A percentile compares a stretch with the other conserved stretches of the same genome.
Conservation (phyloP, 225 moss, liverwort and hornwort genomes). For the Neckera pumila region DNA sequence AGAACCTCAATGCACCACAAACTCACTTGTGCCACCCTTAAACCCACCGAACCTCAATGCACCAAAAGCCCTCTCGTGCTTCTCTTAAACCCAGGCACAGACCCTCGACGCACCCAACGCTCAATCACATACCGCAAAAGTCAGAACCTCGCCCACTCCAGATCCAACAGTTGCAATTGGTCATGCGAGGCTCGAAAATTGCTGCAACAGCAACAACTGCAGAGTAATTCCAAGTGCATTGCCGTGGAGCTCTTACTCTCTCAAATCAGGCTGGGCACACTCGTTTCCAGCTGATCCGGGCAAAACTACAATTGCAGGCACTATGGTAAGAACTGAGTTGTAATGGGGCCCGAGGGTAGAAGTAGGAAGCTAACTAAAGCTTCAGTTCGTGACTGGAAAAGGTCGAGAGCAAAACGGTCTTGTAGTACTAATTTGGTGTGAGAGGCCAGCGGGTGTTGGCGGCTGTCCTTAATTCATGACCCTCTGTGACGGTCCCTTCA, state of each 20-base stretch:
- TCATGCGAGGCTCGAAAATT: too few relatives aligned
- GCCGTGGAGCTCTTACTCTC: too few relatives aligned
- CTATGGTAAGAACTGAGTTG: accelerated
- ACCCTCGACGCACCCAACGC: background rate
- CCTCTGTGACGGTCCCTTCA: background rate
- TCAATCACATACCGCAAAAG: too few relatives aligned
- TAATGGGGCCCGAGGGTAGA: accelerated
- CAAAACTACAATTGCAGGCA: too few relatives aligned
- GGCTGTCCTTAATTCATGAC: slow-evolving; percentile 2
- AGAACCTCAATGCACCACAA: too few relatives aligned
- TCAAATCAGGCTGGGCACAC: background rate
- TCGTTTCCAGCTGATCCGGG: background rate
- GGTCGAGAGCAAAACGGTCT: background rate
- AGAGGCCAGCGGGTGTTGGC: background rate
- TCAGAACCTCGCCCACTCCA: too few relatives aligned
- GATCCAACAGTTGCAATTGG: too few relatives aligned
- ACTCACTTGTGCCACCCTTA: background rate
- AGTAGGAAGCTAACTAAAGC: background rate
- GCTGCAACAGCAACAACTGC: background rate
- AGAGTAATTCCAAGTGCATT: too few relatives aligned
- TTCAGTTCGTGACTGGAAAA: background rate
- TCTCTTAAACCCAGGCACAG: background rate
- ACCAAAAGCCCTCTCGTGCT: background rate
- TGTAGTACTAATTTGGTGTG: background rate
- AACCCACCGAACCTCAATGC: background rate